Evolutionary conservation across 1,284 basidiomycete species (phyloP).

Genomic region (Mixia osmundae): DNA sequence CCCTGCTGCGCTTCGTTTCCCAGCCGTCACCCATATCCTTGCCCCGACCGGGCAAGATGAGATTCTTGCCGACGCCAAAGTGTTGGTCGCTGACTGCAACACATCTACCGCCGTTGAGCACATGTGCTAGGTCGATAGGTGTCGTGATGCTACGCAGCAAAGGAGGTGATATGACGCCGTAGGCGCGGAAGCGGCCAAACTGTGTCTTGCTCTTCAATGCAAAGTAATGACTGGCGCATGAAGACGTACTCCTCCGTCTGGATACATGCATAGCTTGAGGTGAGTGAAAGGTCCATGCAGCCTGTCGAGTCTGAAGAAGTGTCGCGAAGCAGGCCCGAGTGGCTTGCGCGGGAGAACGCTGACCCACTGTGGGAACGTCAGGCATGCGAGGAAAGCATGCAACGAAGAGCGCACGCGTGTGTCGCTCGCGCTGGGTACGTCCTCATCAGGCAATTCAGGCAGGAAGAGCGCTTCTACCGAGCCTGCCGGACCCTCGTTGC

Average conservation of each 20-base stretch:
- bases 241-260: slow-evolving; percentile 85
- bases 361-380: slow-evolving; percentile 36
- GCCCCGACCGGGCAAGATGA: slow-evolving; percentile 73
- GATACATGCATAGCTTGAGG: slow-evolving; percentile 84
- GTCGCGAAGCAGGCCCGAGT: slow-evolving; percentile 58
- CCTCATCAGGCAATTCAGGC: slow-evolving; percentile 16
- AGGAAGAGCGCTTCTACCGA: slow-evolving; percentile 43
- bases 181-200: slow-evolving; percentile 25
- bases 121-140: slow-evolving; percentile 65
- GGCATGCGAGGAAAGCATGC: slow-evolving; percentile 1
- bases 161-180: slow-evolving; percentile 36
- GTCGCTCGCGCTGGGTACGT: background rate
- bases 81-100: slow-evolving; percentile 57
- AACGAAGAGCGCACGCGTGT: slow-evolving; percentile 1
- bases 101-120: slow-evolving; percentile 65
- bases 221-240: too few species aligned
- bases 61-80: slow-evolving; percentile 73
- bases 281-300: slow-evolving; percentile 35
- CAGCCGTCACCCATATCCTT: slow-evolving; percentile 78
- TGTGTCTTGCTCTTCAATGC: too few species aligned
- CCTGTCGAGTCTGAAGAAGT: slow-evolving; percentile 51
- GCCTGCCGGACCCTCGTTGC: slow-evolving; percentile 71
- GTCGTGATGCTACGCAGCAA: slow-evolving; percentile 4
- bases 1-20: slow-evolving; percentile 81
- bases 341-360: slow-evolving; percentile 47